Percentiles rank a stretch among this genome's conserved stretches.
Evolutionary conservation across 805 yeast species (phyloP).

Genomic region (Barnettozyma sp.): DNA sequence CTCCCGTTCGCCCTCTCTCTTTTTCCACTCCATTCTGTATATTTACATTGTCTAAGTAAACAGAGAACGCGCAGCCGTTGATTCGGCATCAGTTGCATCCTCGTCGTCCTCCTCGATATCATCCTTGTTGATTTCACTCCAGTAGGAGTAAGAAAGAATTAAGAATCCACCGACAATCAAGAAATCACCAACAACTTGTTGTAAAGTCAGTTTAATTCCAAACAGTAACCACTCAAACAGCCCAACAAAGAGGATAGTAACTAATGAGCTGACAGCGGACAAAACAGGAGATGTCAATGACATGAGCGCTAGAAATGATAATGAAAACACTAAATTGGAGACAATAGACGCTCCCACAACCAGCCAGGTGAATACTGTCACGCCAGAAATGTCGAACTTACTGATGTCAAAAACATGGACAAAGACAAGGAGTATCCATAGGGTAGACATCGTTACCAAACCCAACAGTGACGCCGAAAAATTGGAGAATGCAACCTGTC

Average conservation of each 20-base stretch:
- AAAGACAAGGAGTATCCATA: conserved; percentile 42
- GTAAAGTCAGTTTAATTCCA: conserved; percentile 45
- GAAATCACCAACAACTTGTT: conserved; percentile 62
- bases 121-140: conserved; percentile 52
- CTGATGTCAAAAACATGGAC: conserved; percentile 52
- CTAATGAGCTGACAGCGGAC: conserved; percentile 58
- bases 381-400: conserved; percentile 43
- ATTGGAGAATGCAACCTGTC: conserved; percentile 78
- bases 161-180: conserved; percentile 65
- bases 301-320: conserved; percentile 68
- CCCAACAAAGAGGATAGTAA: conserved; percentile 78
- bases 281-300: conserved; percentile 81
- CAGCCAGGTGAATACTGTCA: conserved; percentile 27
- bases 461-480: conserved; percentile 69
- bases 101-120: conserved; percentile 31
- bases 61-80: no score
- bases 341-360: conserved; percentile 47
- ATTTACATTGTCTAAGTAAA: no score
- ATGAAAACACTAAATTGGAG: conserved; percentile 62
- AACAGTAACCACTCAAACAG: conserved; percentile 64
- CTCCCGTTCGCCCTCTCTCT: no score
- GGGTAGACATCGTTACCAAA: conserved; percentile 39
- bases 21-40: no score
- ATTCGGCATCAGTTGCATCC: conserved; percentile 14
- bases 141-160: conserved; percentile 55